These are phyloP conservation scores for Elsinoe fawcettii DNA, from an alignment of 2,329 filamentous ascomycete species.

Conservation along the genomic window DNA sequence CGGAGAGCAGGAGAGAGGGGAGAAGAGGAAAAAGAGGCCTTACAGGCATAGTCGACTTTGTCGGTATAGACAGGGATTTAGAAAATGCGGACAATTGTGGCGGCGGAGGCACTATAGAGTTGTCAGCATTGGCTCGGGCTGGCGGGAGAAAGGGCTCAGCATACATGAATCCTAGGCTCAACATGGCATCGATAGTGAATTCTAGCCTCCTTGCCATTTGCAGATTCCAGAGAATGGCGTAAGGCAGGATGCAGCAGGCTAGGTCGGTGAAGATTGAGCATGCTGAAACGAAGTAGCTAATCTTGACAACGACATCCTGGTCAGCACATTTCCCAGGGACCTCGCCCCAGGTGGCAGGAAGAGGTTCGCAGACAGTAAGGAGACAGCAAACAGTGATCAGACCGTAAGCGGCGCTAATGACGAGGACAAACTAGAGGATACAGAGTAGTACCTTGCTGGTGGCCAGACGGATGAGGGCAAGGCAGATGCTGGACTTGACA, in stretches of 20 bases:
- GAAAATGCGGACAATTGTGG: constrained; percentile 12
- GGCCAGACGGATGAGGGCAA: constrained; percentile 14
- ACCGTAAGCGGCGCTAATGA: constrained; percentile 7
- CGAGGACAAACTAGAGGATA: constrained; percentile 12
- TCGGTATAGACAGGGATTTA: constrained; percentile 5
- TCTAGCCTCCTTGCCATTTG: constrained; percentile 14
- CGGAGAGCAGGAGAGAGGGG: too few relatives aligned
- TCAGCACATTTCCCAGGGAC: constrained; percentile 1
- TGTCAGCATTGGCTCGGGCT: background rate
- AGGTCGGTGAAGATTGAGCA: constrained; percentile 14
- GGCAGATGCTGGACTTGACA: constrained; percentile 16
- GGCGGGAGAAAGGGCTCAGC: background rate
- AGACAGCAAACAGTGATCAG: constrained; percentile 9
- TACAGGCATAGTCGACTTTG: background rate
- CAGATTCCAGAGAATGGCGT: constrained; percentile 15
- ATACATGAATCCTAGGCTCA: constrained; percentile 15
- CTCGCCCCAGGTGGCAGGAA: constrained; percentile 9
- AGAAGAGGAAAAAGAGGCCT: background rate
- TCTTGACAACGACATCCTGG: background rate
- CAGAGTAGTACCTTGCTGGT: background rate
- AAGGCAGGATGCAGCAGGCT: constrained; percentile 14
- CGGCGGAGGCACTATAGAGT: constrained; percentile 9
- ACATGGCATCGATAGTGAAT: constrained; percentile 8
- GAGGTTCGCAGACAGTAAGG: background rate
- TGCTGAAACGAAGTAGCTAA: constrained; percentile 15